Evolutionary conservation across 225 moss, liverwort and hornwort species (phyloP).

Genomic region (Straminergon stramineum): DNA sequence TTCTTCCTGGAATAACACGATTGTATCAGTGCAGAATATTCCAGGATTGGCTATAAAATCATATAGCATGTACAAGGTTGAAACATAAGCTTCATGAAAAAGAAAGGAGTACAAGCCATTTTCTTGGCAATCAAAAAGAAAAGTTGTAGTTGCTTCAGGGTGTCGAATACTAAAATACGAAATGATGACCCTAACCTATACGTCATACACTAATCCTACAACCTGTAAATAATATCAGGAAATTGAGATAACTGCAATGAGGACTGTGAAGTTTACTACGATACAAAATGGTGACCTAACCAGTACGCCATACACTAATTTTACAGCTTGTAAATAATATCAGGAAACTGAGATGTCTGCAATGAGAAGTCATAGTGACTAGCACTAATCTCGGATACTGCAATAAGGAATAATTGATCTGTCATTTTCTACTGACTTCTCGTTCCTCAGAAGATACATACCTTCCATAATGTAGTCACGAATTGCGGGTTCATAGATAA

Average conservation of each 20-base stretch:
- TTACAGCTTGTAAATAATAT: background rate
- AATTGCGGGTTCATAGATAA: constrained; percentile 37
- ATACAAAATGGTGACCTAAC: background rate
- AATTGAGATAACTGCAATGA: background rate
- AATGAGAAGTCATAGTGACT: background rate
- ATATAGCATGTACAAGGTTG: background rate
- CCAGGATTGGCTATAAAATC: background rate
- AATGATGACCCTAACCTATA: background rate
- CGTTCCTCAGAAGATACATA: background rate
- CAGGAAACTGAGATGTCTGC: background rate
- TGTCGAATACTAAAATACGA: background rate
- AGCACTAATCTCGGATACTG: background rate
- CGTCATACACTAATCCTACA: background rate
- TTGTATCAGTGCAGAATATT: background rate
- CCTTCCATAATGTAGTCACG: constrained; percentile 45
- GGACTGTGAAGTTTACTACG: background rate
- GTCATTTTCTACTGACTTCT: background rate
- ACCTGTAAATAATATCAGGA: background rate
- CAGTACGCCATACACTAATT: background rate
- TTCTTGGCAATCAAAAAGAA: constrained; percentile 1
- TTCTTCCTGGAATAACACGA: constrained; percentile 60
- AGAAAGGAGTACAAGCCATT: background rate
- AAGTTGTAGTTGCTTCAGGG: background rate
- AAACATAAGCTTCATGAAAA: background rate
- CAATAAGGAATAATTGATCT: background rate